Percentiles rank a stretch among this genome's conserved stretches.
Conservation (phyloP, 305 asterid genomes). For the Salvia sclarea region DNA sequence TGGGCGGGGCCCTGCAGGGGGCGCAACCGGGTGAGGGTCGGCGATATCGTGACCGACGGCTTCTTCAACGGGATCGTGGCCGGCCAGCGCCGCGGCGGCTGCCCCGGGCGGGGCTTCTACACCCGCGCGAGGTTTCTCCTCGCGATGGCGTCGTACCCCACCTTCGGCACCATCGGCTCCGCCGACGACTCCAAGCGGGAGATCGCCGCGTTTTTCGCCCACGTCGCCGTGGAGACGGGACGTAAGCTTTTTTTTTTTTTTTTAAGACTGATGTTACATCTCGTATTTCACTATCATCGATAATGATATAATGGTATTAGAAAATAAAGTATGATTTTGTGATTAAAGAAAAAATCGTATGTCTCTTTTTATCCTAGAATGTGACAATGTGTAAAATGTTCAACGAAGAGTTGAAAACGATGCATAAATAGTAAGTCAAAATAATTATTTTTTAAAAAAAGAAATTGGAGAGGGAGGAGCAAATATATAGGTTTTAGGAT, state of each 20-base stretch:
- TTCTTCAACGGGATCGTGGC: conserved; percentile 24
- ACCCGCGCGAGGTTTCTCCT: conserved; percentile 17
- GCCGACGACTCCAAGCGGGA: conserved; percentile 19
- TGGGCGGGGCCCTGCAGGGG: conserved; percentile 31
- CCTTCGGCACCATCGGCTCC: conserved; percentile 12
- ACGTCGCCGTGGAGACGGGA: conserved; percentile 17
- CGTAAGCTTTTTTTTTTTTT: conserved; percentile 34
- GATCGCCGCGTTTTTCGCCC: conserved; percentile 19
- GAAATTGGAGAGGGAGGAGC: background rate
- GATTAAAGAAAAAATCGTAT: no score
- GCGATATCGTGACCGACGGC: conserved; percentile 29
- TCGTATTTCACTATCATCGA: no score
- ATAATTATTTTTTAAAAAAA: no score
- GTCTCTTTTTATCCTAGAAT: no score
- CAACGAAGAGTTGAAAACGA: no score
- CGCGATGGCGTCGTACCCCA: background rate
- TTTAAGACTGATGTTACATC: no score
- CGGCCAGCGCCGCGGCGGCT: conserved; percentile 1
- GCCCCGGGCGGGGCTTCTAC: conserved; percentile 2
- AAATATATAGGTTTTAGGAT: background rate
- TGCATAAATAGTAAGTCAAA: no score
- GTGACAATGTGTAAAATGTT: no score
- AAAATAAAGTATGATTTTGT: no score
- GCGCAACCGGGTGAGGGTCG: conserved; percentile 16
- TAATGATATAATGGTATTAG: no score